Evolutionary conservation across 495 filamentous ascomycete species (phyloP), one percentile per base, ranked within the genome.

Genomic region (Penicillium canescens): DNA sequence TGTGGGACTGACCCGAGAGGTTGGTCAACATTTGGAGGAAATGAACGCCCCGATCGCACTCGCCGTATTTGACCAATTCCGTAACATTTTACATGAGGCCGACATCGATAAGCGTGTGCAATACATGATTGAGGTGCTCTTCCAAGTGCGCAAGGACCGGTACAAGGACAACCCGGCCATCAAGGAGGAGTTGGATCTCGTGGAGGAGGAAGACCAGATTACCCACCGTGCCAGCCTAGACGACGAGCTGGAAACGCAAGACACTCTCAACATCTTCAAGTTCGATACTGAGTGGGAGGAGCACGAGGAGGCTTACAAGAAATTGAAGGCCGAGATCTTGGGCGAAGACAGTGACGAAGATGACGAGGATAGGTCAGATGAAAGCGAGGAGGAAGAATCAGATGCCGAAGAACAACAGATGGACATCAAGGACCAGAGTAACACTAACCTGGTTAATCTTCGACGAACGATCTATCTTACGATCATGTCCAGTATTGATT

Each of bases 81-180:
- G 94, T 46, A 91, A 84, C 52, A 98, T 98, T 58, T 78, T 99
- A 8, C 91, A 98, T 69, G 95, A 98, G 67, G 90, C 90, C 34
- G 91, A 92, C 63, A 93, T 98, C 62, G 94, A 99, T 63, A 96
- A 96, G 73, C 79, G 94, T 52, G 90, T 92, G 28, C 94, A 98
- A 73, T 98, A 97, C 69, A 96, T 96, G 91, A 95, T 99, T 55
- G 94, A 99, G 66, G 93, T 97, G 8, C 75, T 99, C 49, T 98
- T 99, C 71, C 92, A 98, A 70, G 86, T 97, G 31, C 85, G 94
- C 46, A 98, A 96, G 70, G 94, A 98, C 68, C 86, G 87, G 44
- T 99, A 93, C 75, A 97, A 96, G 74, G 91, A 98, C 62, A 90
- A 97, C 56, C 91, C 84, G 6, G 86, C 90, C 1, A 80, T 99